A percentile compares a stretch with the other conserved stretches of the same genome.
These are phyloP conservation scores for Epichloe glyceriae DNA, from an alignment of 2,329 filamentous ascomycete genomes.

Conservation along the genomic window DNA sequence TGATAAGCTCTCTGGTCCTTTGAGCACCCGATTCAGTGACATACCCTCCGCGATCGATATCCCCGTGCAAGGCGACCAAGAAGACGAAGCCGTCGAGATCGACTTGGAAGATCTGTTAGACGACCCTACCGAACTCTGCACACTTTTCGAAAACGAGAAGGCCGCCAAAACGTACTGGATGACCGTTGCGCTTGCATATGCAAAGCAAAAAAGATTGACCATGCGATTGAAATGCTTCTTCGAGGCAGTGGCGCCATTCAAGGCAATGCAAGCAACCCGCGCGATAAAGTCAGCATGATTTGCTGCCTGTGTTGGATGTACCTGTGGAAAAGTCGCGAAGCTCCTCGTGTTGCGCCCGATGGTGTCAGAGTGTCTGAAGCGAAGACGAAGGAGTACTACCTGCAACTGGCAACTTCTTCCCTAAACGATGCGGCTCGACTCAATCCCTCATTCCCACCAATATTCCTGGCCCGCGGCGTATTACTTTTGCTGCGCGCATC, in stretches of 20 bases:
- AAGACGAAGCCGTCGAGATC: constrained; percentile 75
- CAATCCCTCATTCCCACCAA: constrained; percentile 81
- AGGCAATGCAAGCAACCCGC: constrained; percentile 54
- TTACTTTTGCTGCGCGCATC: constrained; percentile 80
- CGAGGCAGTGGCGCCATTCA: constrained; percentile 63
- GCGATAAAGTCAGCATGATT: constrained; percentile 76
- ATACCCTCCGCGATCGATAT: constrained; percentile 55
- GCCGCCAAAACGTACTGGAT: constrained; percentile 93
- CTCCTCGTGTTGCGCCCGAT: constrained; percentile 49
- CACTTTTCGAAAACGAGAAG: constrained; percentile 85
- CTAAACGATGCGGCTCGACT: constrained; percentile 93
- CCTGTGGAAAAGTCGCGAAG: constrained; percentile 76
- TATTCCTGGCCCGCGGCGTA: constrained; percentile 84
- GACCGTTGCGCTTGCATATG: constrained; percentile 92
- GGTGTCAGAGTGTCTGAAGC: constrained; percentile 53
- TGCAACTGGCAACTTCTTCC: constrained; percentile 78
- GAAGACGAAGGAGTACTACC: constrained; percentile 86
- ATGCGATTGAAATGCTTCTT: constrained; percentile 60
- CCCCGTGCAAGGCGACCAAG: constrained; percentile 49
- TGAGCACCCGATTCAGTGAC: constrained; percentile 48
- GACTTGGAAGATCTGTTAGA: constrained; percentile 83
- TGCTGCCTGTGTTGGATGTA: constrained; percentile 85
- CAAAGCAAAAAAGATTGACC: constrained; percentile 91
- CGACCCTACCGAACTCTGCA: constrained; percentile 89
- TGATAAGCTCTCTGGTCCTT: constrained; percentile 20